phyloP scores from a whole-genome alignment of 768 basidiomycete genomes.

The Heimioporus sp. region DNA sequence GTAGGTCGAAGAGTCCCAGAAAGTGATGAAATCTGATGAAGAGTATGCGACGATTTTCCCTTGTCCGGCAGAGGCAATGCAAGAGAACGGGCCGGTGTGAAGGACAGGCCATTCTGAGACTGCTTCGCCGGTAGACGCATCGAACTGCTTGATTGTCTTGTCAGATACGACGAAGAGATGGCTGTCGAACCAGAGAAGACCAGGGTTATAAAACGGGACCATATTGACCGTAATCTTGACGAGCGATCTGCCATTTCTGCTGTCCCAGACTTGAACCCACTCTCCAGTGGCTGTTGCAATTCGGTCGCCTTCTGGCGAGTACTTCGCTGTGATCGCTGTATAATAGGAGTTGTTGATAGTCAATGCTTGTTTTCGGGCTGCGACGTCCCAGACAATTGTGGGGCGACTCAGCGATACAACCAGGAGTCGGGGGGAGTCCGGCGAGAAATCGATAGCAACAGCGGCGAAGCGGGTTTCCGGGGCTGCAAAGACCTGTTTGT shows the following conservation, averaged over 20 bases:
- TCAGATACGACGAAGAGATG: background rate
- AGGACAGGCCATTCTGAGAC: background rate
- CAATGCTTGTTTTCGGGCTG: too few species aligned
- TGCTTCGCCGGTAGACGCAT: background rate
- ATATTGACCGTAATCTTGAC: background rate
- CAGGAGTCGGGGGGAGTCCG: background rate
- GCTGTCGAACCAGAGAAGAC: constrained; percentile 4
- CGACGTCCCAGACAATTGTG: background rate
- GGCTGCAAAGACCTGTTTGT: background rate
- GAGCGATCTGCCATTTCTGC: background rate
- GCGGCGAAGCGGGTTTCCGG: background rate
- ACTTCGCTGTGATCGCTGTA: too few species aligned
- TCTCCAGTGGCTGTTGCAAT: background rate
- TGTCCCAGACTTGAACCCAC: background rate
- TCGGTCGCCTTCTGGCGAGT: too few species aligned
- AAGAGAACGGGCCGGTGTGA: background rate
- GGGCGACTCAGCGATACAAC: background rate
- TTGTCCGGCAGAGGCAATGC: background rate
- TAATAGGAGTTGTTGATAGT: too few species aligned
- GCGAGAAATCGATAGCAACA: background rate
- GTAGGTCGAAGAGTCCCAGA: constrained; percentile 4
- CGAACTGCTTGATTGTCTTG: background rate
- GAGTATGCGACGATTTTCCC: constrained; percentile 2
- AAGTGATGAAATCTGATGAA: background rate
- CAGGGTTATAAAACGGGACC: background rate